These are phyloP conservation scores for Lipomyces japonicus DNA, from an alignment of 805 yeast species.

Conservation along the genomic window DNA sequence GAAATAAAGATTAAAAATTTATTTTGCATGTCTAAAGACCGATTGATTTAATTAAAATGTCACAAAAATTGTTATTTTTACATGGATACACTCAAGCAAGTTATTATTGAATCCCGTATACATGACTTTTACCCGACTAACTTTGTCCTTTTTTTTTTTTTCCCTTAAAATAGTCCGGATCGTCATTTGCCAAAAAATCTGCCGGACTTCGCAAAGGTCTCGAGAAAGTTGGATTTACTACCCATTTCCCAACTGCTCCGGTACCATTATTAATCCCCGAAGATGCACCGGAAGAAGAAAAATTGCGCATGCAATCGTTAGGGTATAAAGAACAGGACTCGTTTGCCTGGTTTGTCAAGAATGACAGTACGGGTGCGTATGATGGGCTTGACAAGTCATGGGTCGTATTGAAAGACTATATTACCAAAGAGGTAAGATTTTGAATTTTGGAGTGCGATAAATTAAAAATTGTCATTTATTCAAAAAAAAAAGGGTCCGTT, in stretches of 20 bases:
- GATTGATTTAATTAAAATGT: too few species aligned
- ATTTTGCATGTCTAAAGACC: too few species aligned
- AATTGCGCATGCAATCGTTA: slow-evolving; percentile 47
- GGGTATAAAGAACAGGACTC: slow-evolving; percentile 40
- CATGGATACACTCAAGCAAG: slow-evolving; percentile 36
- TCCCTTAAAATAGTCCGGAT: slow-evolving; percentile 51
- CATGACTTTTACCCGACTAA: background rate
- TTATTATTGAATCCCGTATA: background rate
- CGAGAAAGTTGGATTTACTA: slow-evolving; percentile 60
- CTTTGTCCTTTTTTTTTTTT: background rate
- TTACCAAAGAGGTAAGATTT: slow-evolving; percentile 49
- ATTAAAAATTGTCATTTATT: too few species aligned
- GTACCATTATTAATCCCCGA: slow-evolving; percentile 70
- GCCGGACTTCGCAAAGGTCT: slow-evolving; percentile 81
- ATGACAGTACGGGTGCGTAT: slow-evolving; percentile 39
- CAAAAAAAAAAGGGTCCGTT: slow-evolving; percentile 57
- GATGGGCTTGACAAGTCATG: slow-evolving; percentile 43
- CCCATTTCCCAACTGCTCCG: slow-evolving; percentile 76
- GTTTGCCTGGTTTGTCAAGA: slow-evolving; percentile 35
- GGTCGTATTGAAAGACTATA: slow-evolving; percentile 50
- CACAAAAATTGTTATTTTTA: slow-evolving; percentile 13
- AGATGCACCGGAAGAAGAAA: slow-evolving; percentile 49
- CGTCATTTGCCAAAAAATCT: slow-evolving; percentile 80
- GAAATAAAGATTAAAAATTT: too few species aligned
- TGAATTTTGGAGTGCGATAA: background rate